A percentile compares a stretch with the other conserved stretches of the same genome.
Evolutionary conservation across 306 rosid species (phyloP).

Genomic region (Cicer pinnatifidum): DNA sequence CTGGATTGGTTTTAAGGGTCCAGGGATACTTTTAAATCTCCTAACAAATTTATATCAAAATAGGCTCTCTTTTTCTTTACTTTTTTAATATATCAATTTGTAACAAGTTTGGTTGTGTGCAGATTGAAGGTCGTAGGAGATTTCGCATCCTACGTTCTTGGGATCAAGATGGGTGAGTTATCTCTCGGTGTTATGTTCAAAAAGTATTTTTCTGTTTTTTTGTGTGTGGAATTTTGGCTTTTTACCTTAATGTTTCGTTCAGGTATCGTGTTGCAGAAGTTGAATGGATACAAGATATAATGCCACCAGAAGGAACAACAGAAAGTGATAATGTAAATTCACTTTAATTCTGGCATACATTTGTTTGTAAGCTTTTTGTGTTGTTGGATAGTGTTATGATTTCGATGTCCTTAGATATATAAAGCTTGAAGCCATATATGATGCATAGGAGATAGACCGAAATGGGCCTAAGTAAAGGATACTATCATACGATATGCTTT

Average conservation of each 20-base stretch:
- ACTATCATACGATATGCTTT: conserved; percentile 24
- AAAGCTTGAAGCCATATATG: conserved; percentile 29
- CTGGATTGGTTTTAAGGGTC: conserved; percentile 25
- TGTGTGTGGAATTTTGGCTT: conserved; percentile 24
- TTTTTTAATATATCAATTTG: conserved; percentile 10
- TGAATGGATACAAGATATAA: conserved; percentile 80
- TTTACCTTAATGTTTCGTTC: conserved; percentile 46
- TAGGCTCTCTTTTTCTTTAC: conserved; percentile 2
- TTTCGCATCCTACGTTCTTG: conserved; percentile 69
- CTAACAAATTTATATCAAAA: conserved; percentile 22
- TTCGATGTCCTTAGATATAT: background rate
- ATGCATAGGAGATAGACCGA: conserved; percentile 24
- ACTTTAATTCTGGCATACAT: conserved; percentile 39
- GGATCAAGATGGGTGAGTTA: conserved; percentile 96
- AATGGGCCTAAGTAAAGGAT: conserved; percentile 15
- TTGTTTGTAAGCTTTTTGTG: conserved; percentile 13
- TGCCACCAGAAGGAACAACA: conserved; percentile 70
- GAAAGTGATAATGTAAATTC: conserved; percentile 73
- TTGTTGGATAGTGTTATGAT: conserved; percentile 12
- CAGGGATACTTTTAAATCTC: conserved; percentile 19
- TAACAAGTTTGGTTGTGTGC: conserved; percentile 45
- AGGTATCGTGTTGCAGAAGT: conserved; percentile 96
- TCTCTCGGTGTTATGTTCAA: conserved; percentile 27
- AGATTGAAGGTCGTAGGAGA: conserved; percentile 92
- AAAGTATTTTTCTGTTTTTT: conserved; percentile 36